phyloP scores from a whole-genome alignment of 2,329 filamentous ascomycete genomes.

The Anisogramma anomala region DNA sequence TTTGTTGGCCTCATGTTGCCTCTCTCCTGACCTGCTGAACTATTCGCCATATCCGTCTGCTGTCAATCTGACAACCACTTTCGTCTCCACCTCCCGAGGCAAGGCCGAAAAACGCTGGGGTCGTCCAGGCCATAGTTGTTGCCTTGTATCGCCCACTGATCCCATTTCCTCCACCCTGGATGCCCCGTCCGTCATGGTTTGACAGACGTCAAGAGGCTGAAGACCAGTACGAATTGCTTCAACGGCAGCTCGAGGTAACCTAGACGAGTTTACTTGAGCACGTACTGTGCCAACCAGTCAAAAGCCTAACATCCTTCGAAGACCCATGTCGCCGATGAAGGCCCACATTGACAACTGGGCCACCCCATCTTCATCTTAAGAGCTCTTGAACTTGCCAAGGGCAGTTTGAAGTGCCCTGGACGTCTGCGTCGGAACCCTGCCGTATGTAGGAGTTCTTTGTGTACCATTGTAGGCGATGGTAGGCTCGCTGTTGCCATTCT shows the following conservation, averaged over 20 bases:
- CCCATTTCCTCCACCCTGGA: constrained; percentile 56
- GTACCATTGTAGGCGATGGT: constrained; percentile 35
- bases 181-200: constrained; percentile 51
- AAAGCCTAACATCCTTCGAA: constrained; percentile 59
- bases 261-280: constrained; percentile 46
- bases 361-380: constrained; percentile 60
- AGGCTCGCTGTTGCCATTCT: constrained; percentile 29
- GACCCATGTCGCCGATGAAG: constrained; percentile 53
- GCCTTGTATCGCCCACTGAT: constrained; percentile 56
- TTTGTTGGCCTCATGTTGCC: not conserved
- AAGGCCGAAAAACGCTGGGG: constrained; percentile 60
- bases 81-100: constrained; percentile 31
- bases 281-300: constrained; percentile 58
- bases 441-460: constrained; percentile 34
- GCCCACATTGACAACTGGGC: constrained; percentile 50
- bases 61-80: constrained; percentile 15
- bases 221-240: constrained; percentile 50
- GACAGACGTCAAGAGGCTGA: constrained; percentile 48
- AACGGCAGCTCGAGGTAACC: constrained; percentile 43
- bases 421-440: constrained; percentile 32
- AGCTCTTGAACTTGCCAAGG: constrained; percentile 59
- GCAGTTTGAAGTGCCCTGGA: constrained; percentile 41
- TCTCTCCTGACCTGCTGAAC: not conserved
- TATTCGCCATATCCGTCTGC: not conserved
- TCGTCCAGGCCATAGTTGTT: constrained; percentile 51